Percentiles rank a stretch among this genome's conserved stretches.
Evolutionary conservation across 23 red algal genomes (phyloP).

Genomic region (Gracilariopsis chorda): DNA sequence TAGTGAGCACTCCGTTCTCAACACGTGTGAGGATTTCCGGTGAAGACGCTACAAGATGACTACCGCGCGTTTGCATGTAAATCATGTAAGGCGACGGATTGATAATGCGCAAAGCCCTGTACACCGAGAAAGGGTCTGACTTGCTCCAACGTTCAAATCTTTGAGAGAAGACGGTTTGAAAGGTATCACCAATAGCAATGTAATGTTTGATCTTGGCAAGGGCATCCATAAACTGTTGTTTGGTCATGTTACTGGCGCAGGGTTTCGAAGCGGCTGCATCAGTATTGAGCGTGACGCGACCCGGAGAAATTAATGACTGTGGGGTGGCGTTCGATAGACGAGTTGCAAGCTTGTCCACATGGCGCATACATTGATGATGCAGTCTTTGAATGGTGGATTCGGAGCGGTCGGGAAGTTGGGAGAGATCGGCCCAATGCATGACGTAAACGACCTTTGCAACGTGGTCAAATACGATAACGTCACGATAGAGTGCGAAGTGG

Average conservation of each 20-base stretch:
- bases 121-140: constrained; percentile 84
- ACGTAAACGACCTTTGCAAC: constrained; percentile 81
- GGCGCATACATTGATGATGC: not conserved
- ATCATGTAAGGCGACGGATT: constrained; percentile 99
- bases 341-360: constrained; percentile 40
- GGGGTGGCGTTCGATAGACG: constrained; percentile 5
- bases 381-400: not conserved
- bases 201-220: constrained; percentile 75
- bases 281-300: constrained; percentile 70
- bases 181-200: constrained; percentile 88
- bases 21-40: constrained; percentile 95
- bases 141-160: constrained; percentile 89
- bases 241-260: constrained; percentile 91
- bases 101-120: constrained; percentile 92
- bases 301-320: constrained; percentile 35
- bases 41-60: constrained; percentile 89
- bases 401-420: constrained; percentile 3
- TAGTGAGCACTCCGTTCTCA: constrained; percentile 71
- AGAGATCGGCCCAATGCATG: constrained; percentile 84
- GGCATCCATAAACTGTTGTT: constrained; percentile 82
- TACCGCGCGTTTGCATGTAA: constrained; percentile 81
- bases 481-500: constrained; percentile 79
- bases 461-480: constrained; percentile 90
- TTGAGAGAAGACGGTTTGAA: constrained; percentile 96
- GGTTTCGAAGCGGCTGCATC: constrained; percentile 9